Evolutionary conservation across 83 land plant species (phyloP).

Genomic region (Picea mariana): DNA sequence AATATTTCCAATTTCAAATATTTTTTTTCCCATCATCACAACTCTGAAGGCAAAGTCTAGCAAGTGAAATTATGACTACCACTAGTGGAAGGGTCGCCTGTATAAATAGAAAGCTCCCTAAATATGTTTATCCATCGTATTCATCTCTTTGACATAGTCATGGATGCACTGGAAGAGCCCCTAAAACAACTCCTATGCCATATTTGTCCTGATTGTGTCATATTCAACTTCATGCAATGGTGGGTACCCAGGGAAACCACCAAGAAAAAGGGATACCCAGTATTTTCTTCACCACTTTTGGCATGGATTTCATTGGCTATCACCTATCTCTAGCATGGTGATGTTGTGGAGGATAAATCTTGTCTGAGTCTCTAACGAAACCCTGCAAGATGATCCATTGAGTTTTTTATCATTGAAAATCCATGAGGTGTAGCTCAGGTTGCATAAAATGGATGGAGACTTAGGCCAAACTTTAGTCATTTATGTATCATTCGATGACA

Average conservation of each 20-base stretch:
- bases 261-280: constrained; percentile 27
- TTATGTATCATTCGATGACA: too few relatives aligned
- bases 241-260: constrained; percentile 29
- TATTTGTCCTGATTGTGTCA: constrained; percentile 28
- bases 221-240: constrained; percentile 39
- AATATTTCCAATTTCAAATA: constrained; percentile 27
- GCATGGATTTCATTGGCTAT: constrained; percentile 17
- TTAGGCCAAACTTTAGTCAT: too few relatives aligned
- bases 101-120: constrained; percentile 36
- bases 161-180: constrained; percentile 20
- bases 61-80: constrained; percentile 39
- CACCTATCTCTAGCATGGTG: neutral
- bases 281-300: neutral
- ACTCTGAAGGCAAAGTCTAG: neutral
- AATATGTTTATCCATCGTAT: constrained; percentile 38
- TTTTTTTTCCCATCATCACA: neutral
- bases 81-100: constrained; percentile 28
- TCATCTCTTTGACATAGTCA: constrained; percentile 34
- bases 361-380: neutral
- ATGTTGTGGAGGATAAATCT: neutral
- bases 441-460: too few relatives aligned
- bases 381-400: neutral
- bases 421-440: neutral
- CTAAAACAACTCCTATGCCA: constrained; percentile 22
- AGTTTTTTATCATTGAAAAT: neutral